These are phyloP conservation scores for Boletus holoroseus DNA, from an alignment of 1,284 basidiomycete species.

Conservation along the genomic window DNA sequence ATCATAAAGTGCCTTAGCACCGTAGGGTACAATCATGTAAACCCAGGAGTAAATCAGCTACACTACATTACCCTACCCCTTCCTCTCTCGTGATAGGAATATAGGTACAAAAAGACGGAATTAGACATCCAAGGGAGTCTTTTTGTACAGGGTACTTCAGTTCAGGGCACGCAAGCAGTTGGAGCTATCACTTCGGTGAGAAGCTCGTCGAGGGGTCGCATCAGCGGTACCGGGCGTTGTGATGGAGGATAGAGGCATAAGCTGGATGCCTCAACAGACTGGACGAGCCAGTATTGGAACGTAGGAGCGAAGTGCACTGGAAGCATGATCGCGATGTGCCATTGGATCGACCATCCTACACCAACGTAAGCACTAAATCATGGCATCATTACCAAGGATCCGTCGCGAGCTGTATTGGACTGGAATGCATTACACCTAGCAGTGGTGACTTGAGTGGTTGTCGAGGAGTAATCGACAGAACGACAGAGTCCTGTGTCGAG, in stretches of 20 bases:
- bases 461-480: conserved; percentile 27
- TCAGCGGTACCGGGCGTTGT: background rate
- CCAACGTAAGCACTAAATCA: background rate
- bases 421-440: conserved; percentile 20
- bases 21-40: background rate
- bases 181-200: background rate
- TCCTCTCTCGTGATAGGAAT: background rate
- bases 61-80: background rate
- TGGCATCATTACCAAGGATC: conserved; percentile 26
- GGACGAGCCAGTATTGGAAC: background rate
- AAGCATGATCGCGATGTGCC: background rate
- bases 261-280: background rate
- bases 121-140: background rate
- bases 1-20: background rate
- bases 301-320: background rate
- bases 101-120: background rate
- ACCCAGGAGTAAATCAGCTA: background rate
- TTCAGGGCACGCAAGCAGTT: background rate
- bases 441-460: conserved; percentile 30
- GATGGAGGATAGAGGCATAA: background rate
- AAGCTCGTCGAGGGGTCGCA: background rate
- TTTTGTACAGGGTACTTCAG: background rate
- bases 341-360: background rate
- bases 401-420: conserved; percentile 25
- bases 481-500: conserved; percentile 24